Evolutionary conservation across 768 basidiomycete genomes (phyloP), one percentile per base, ranked within the genome.

Genomic region (Tricholoma flavovirens): DNA sequence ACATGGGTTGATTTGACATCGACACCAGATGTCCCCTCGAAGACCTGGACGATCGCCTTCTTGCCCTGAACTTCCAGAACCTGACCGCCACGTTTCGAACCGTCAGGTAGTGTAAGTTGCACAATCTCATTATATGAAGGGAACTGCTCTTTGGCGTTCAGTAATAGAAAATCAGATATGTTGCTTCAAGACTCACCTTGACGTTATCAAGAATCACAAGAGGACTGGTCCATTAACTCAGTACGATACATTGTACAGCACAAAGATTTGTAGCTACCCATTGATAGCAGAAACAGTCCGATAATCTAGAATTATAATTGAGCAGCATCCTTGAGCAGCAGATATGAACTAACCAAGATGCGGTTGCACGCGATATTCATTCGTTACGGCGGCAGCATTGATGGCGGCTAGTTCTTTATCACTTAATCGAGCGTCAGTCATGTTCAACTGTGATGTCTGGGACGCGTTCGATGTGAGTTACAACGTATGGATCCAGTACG

Each of bases 61-160:
- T 95, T 97, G 54, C 97, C 97, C 68, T 92, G 88, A 38, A 99
- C 94, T 72, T 99, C 97, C 49, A 99, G 84, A 10, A 98, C 96
- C 72, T 98, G 97, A 26, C 97, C 97, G 15, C 94, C 94, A 62
- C 97, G 89, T 68, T 87, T 90, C 26, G 93, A 80, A 12, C 97
- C 97, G 71, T 99, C 96, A 8, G 96, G 94, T 35, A 99, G 79
- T 11, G 95, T 97, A 62, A 98, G 77, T 66, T 90, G 85, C 24
- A 98, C 96, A 66, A 98, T 98, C 78, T 98, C 96, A 73, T 98
- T 98, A 79, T 97, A 98, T 19, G 94, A 92, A 5, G 95, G 88
- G 71, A 97, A 98, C 93, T 97, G 24, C 63, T 56, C 55, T 32
- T 56, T 33, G 42, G 40, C 26, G 26, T 57, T 24, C 55, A 11